Evolutionary conservation across 345 rosid genomes (phyloP), one percentile per base, ranked within the genome.

Genomic region (Hypericum androsaemum): DNA sequence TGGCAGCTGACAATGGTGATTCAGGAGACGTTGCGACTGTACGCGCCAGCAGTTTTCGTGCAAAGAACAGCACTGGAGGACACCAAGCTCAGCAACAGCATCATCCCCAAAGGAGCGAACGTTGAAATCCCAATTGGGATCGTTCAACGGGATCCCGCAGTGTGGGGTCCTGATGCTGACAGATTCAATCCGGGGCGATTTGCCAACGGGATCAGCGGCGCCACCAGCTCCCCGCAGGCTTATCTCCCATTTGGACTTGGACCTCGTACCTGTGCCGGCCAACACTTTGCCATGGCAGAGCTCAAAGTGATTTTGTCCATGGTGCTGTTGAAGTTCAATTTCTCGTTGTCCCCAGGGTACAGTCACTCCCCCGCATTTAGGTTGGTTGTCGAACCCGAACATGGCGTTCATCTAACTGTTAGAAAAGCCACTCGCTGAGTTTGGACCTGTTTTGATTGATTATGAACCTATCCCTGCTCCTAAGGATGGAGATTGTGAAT

Each of bases 91-190:
- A 68, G 62, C 7, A 38, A 65, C 42, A 37, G 57, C 4, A 8
- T 0, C 39, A 47, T 65, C 10, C 74, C 74, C 0, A 47, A 65
- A 59, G 77, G 74, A 2, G 43, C 58, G 11, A 17, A 39, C 14
- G 43, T 73, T 10, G 60, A 65, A 46, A 22, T 61, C 43, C 71
- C 74, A 6, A 43, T 12, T 9, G 6, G 57, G 37, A 7, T 49
- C 0, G 37, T 59, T 10, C 67, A 62, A 39, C 60, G 50, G 50
- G 57, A 66, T 52, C 66, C 67, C 3, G 59, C 17, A 16, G 15
- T 7, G 40, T 66, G 69, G 78, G 72, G 64, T 5, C 15, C 64
- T 32, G 53, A 66, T 59, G 69, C 64, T 3, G 13, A 11, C 54
- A 17, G 7, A 8, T 51, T 51, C 41, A 51, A 51, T 37, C 54